Percentiles rank a stretch among this genome's conserved stretches.
Conservation (phyloP, 768 basidiomycete species). For the Amylocystis lapponica region DNA sequence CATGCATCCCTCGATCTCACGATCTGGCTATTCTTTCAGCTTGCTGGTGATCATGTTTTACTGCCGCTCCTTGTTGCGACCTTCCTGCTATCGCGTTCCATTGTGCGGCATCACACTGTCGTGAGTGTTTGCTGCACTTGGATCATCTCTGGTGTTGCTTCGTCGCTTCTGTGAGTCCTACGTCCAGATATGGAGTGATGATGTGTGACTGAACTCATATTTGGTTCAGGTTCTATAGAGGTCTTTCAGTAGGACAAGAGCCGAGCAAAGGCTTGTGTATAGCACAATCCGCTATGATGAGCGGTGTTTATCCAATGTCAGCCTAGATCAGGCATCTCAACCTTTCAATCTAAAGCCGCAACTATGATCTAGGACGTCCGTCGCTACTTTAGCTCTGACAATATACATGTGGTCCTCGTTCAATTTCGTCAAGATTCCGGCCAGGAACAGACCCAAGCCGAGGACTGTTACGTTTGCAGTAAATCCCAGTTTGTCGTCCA, state of each 20-base stretch:
- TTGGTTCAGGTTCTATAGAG: slow-evolving; percentile 34
- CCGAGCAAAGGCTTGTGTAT: slow-evolving; percentile 36
- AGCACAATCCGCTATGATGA: slow-evolving; percentile 37
- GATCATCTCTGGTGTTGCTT: slow-evolving; percentile 40
- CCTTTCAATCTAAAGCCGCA: neutral
- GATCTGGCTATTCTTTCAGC: slow-evolving; percentile 40
- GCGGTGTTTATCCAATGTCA: slow-evolving; percentile 17
- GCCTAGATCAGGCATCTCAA: neutral
- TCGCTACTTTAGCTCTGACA: slow-evolving; percentile 9
- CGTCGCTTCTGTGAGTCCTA: slow-evolving; percentile 38
- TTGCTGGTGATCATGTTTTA: slow-evolving; percentile 40
- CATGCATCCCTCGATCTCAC: slow-evolving; percentile 26
- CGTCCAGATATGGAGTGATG: neutral
- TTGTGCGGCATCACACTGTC: slow-evolving; percentile 35
- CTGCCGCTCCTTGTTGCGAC: slow-evolving; percentile 39
- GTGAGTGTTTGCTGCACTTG: slow-evolving; percentile 43
- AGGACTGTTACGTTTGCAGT: neutral
- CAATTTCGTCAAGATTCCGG: neutral
- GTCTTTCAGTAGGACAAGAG: slow-evolving; percentile 28
- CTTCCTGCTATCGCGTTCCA: slow-evolving; percentile 35
- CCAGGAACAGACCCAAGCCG: too few species aligned
- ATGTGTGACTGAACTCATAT: neutral
- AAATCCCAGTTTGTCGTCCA: slow-evolving; percentile 2
- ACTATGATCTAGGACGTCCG: slow-evolving; percentile 9
- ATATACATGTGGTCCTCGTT: slow-evolving; percentile 11